These are phyloP conservation scores for Sphaerulina musiva DNA, from an alignment of 2,329 filamentous ascomycete species.

Conservation along the genomic window DNA sequence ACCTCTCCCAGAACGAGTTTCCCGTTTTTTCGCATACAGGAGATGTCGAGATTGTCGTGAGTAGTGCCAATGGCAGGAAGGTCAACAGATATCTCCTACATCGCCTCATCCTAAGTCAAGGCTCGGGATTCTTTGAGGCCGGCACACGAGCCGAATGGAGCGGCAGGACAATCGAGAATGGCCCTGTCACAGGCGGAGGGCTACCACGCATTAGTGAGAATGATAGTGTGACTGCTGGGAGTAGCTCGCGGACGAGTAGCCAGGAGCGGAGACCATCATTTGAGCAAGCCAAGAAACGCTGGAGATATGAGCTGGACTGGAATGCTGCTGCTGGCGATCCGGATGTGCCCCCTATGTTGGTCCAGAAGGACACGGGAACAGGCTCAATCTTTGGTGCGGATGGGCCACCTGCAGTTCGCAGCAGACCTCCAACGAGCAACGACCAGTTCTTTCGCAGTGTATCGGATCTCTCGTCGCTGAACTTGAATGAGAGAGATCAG, in stretches of 20 bases:
- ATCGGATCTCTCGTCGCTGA: constrained; percentile 62
- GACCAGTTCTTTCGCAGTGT: constrained; percentile 80
- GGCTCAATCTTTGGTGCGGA: constrained; percentile 28
- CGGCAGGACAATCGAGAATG: constrained; percentile 18
- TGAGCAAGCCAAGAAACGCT: constrained; percentile 52
- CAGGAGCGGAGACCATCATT: constrained; percentile 31
- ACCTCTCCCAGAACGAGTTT: constrained; percentile 79
- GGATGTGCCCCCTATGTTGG: constrained; percentile 72
- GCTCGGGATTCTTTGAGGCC: constrained; percentile 88
- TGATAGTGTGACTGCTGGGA: constrained; percentile 26
- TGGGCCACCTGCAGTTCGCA: constrained; percentile 49
- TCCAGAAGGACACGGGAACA: constrained; percentile 60
- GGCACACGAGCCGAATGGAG: constrained; percentile 37
- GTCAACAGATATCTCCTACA: constrained; percentile 85
- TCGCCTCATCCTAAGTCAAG: constrained; percentile 77
- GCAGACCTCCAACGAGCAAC: constrained; percentile 57
- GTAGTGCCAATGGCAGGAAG: constrained; percentile 52
- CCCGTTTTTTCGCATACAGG: constrained; percentile 84
- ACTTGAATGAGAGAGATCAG: constrained; percentile 42
- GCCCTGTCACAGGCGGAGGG: constrained; percentile 6
- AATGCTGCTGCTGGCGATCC: constrained; percentile 56
- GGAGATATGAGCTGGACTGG: constrained; percentile 83
- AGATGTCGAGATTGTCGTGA: constrained; percentile 83
- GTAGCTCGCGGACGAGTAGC: constrained; percentile 37
- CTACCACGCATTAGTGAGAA: constrained; percentile 26